Conservation (phyloP, 208 protist species). For the Phytomonas sp. region DNA sequence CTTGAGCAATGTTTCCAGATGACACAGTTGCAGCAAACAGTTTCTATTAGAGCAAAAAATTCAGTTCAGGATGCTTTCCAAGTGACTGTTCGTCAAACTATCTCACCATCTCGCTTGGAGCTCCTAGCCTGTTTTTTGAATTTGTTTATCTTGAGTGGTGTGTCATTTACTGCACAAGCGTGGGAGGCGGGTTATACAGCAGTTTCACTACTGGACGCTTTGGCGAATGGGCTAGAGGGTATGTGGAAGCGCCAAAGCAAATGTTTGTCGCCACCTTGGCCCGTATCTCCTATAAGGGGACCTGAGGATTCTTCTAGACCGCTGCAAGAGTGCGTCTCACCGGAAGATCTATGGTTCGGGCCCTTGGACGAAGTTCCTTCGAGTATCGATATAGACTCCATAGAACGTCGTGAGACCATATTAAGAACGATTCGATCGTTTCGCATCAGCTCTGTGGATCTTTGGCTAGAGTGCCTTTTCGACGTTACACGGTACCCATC, state of each 20-base stretch:
- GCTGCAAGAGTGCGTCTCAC: not conserved
- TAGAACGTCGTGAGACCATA: constrained; percentile 33
- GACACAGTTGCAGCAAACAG: constrained; percentile 39
- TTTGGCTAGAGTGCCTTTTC: constrained; percentile 78
- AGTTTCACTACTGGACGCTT: constrained; percentile 63
- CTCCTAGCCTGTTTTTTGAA: constrained; percentile 57
- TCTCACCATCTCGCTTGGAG: constrained; percentile 49
- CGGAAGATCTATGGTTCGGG: constrained; percentile 71
- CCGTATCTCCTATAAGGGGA: not conserved
- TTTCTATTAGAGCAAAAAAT: constrained; percentile 23
- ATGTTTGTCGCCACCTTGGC: constrained; percentile 5
- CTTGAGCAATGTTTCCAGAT: constrained; percentile 57
- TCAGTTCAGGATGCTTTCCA: constrained; percentile 11
- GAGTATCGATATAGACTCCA: constrained; percentile 26
- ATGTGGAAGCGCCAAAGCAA: constrained; percentile 45
- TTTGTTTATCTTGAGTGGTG: constrained; percentile 52
- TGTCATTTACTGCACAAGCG: constrained; percentile 41
- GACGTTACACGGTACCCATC: constrained; percentile 65
- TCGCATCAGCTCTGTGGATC: constrained; percentile 38
- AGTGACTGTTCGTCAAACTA: constrained; percentile 30
- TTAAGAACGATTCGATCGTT: constrained; percentile 32
- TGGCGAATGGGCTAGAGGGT: constrained; percentile 73
- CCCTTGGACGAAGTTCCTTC: constrained; percentile 39
- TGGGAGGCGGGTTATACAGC: constrained; percentile 66
- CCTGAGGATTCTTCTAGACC: not conserved